Conservation (phyloP, 345 rosid genomes). For the Dovyalis caffra region DNA sequence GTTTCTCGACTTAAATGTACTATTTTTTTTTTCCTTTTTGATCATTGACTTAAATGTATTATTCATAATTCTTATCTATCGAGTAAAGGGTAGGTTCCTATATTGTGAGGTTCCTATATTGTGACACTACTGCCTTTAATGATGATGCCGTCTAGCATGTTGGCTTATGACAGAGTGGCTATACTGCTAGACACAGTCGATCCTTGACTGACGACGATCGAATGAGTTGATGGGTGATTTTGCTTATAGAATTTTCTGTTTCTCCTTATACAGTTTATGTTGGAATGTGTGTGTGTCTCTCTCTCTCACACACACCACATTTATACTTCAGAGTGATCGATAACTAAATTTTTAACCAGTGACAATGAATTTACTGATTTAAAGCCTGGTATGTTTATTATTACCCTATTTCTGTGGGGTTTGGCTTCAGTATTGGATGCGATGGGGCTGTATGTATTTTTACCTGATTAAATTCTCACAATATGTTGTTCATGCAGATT, state of each 20-base stretch:
- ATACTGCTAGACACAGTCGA: not conserved
- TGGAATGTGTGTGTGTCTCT: too few relatives aligned
- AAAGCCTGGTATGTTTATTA: too few relatives aligned
- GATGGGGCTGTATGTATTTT: not conserved
- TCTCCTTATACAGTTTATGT: too few relatives aligned
- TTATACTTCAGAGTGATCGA: not conserved
- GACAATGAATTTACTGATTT: too few relatives aligned
- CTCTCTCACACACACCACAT: too few relatives aligned
- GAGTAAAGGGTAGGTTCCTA: too few relatives aligned
- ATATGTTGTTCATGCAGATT: slow-evolving; percentile 45
- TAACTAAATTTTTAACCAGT: not conserved
- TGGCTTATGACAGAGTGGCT: not conserved
- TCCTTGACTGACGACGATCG: not conserved
- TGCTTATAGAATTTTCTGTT: too few relatives aligned
- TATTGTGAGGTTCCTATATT: not conserved
- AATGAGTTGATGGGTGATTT: not conserved
- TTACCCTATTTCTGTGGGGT: too few relatives aligned
- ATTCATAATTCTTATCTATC: not conserved
- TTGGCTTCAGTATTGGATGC: not conserved
- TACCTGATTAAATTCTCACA: not conserved
- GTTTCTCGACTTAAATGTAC: not conserved
- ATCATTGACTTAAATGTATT: not conserved
- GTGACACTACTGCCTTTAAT: not conserved
- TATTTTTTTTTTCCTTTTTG: too few relatives aligned
- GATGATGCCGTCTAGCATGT: not conserved